A percentile compares a stretch with the other conserved stretches of the same genome.
Conservation (phyloP, 2,329 filamentous ascomycete species). For the Aureobasidium melanogenum region DNA sequence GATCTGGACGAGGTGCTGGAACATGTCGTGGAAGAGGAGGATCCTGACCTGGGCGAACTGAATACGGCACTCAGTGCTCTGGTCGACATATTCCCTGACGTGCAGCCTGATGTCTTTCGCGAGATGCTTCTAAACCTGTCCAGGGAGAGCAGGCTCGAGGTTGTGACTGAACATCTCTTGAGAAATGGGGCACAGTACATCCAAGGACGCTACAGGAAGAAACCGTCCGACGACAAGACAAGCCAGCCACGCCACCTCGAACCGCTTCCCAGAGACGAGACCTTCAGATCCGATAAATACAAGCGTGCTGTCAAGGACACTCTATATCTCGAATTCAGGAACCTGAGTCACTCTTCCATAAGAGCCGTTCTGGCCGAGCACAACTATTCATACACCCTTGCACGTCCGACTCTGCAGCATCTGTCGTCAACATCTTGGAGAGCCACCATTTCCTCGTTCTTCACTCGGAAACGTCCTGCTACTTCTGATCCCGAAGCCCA, state of each 20-base stretch:
- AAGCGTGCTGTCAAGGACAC: conserved; percentile 59
- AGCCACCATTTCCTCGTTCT: conserved; percentile 61
- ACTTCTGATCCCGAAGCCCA: conserved; percentile 50
- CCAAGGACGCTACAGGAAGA: conserved; percentile 50
- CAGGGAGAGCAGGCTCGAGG: conserved; percentile 64
- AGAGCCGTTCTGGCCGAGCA: conserved; percentile 70
- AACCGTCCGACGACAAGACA: not conserved
- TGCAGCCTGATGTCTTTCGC: conserved; percentile 74
- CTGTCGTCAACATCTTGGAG: conserved; percentile 69
- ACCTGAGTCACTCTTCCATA: conserved; percentile 63
- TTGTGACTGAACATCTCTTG: conserved; percentile 68
- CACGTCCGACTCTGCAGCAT: conserved; percentile 58
- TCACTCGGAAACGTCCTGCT: conserved; percentile 54
- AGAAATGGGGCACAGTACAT: conserved; percentile 64
- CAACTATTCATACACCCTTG: conserved; percentile 69
- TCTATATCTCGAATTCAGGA: conserved; percentile 67
- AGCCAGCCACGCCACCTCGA: not conserved
- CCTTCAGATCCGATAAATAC: conserved; percentile 60
- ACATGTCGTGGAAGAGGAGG: conserved; percentile 31
- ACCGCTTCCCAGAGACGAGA: conserved; percentile 50
- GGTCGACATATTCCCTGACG: conserved; percentile 65
- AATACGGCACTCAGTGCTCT: conserved; percentile 62
- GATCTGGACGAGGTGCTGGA: not conserved
- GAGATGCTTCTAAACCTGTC: conserved; percentile 71
- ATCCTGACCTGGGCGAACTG: conserved; percentile 58